Evolutionary conservation across 805 yeast genomes (phyloP).

Genomic region (Wickerhamiella allomyrinae): DNA sequence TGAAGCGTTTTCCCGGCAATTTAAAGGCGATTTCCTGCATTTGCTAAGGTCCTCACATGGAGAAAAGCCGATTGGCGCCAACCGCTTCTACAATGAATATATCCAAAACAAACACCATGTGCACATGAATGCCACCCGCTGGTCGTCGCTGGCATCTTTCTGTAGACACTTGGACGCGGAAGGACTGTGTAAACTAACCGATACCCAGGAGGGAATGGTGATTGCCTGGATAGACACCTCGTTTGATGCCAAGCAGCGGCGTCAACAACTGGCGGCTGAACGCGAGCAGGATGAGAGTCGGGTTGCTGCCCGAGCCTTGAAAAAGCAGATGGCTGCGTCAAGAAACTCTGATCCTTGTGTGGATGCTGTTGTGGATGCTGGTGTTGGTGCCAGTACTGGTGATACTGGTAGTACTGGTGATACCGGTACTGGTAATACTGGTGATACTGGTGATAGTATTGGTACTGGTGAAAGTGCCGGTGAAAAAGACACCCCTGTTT

Average conservation of each 20-base stretch:
- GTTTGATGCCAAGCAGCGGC: background rate
- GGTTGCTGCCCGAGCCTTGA: background rate
- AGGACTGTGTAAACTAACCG: slow-evolving; percentile 41
- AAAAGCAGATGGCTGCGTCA: background rate
- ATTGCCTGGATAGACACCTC: slow-evolving; percentile 37
- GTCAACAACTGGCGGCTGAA: background rate
- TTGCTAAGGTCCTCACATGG: slow-evolving; percentile 61
- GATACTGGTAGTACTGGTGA: too few species aligned
- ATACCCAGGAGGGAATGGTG: slow-evolving; percentile 28
- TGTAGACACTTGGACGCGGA: slow-evolving; percentile 42
- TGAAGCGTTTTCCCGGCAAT: slow-evolving; percentile 43
- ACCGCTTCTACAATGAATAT: slow-evolving; percentile 79
- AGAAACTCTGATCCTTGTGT: too few species aligned
- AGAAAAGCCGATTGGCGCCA: slow-evolving; percentile 62
- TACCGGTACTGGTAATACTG: too few species aligned
- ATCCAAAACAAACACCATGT: slow-evolving; percentile 71
- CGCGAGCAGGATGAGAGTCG: background rate
- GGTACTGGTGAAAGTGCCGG: background rate
- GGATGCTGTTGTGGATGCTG: too few species aligned
- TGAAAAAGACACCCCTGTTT: background rate
- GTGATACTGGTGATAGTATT: too few species aligned
- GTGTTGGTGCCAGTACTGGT: too few species aligned
- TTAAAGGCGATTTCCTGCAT: slow-evolving; percentile 49
- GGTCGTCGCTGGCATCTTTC: slow-evolving; percentile 58
- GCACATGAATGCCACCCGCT: slow-evolving; percentile 81